These are phyloP conservation scores for Aegilops speltoides DNA, from an alignment of 176 grass and related monocot genomes.

Conservation along the genomic window DNA sequence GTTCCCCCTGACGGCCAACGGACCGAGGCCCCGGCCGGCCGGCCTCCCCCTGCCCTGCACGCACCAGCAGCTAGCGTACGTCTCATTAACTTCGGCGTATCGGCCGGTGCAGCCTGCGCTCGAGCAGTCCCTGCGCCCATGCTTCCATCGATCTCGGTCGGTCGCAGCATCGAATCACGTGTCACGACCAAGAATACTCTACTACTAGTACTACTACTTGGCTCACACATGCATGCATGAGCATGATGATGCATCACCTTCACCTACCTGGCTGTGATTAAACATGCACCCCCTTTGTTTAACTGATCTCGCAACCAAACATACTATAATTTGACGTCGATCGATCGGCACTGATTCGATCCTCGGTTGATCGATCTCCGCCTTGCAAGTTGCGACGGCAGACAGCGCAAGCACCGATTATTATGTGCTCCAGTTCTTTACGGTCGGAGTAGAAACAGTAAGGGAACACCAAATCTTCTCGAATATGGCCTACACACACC, in stretches of 20 bases:
- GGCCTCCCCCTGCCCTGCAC: not conserved
- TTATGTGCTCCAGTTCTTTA: not conserved
- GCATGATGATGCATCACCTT: not conserved
- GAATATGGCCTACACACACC: not conserved
- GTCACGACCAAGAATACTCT: not conserved
- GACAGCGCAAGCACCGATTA: not conserved
- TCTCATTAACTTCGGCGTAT: not conserved
- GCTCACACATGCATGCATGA: not conserved
- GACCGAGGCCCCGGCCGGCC: not conserved
- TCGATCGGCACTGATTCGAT: not conserved
- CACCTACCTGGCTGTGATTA: not conserved
- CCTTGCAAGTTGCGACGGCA: not conserved
- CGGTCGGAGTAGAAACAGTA: not conserved
- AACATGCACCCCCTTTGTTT: not conserved
- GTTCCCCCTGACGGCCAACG: not conserved
- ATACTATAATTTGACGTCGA: not conserved
- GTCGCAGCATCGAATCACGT: not conserved
- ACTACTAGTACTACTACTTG: not conserved
- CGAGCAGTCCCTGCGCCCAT: not conserved
- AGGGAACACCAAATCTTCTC: not conserved
- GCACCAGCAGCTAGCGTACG: not conserved
- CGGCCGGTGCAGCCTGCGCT: not conserved
- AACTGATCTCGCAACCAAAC: not conserved
- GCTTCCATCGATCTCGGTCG: not conserved
- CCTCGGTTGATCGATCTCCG: not conserved